Evolutionary conservation across 257 asterid genomes (phyloP).

Genomic region (Lycium barbarum): DNA sequence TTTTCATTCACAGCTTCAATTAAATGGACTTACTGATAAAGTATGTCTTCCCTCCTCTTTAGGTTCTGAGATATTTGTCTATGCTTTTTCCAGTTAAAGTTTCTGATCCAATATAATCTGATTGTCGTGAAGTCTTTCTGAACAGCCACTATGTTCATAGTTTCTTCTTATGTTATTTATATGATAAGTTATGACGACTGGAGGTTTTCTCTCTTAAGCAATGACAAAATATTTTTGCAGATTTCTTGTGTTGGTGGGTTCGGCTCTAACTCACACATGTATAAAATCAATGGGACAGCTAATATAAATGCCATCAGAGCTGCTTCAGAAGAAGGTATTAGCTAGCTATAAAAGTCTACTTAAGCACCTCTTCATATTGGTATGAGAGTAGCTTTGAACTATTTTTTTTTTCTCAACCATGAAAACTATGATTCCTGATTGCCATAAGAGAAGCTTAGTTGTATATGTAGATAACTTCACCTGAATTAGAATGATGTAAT

Average conservation of each 20-base stretch:
- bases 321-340: constrained; percentile 90
- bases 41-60: not conserved
- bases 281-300: constrained; percentile 94
- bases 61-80: not conserved
- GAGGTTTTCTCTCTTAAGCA: not conserved
- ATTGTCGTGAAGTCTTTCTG: not conserved
- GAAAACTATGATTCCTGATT: not conserved
- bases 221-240: constrained; percentile 48
- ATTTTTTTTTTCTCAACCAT: not conserved
- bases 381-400: not conserved
- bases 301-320: constrained; percentile 96
- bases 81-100: not conserved
- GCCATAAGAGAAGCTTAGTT: constrained; percentile 13
- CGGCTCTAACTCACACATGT: constrained; percentile 92
- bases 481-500: constrained; percentile 3
- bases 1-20: not conserved
- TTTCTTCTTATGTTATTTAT: not conserved
- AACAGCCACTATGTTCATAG: not conserved
- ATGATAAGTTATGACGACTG: not conserved
- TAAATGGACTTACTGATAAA: not conserved
- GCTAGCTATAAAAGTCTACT: constrained; percentile 8
- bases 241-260: constrained; percentile 98
- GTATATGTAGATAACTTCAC: not conserved
- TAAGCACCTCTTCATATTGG: constrained; percentile 4
- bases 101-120: not conserved